These are phyloP conservation scores for Corynascus novoguineensis DNA, from an alignment of 495 filamentous ascomycete genomes.

Conservation along the genomic window DNA sequence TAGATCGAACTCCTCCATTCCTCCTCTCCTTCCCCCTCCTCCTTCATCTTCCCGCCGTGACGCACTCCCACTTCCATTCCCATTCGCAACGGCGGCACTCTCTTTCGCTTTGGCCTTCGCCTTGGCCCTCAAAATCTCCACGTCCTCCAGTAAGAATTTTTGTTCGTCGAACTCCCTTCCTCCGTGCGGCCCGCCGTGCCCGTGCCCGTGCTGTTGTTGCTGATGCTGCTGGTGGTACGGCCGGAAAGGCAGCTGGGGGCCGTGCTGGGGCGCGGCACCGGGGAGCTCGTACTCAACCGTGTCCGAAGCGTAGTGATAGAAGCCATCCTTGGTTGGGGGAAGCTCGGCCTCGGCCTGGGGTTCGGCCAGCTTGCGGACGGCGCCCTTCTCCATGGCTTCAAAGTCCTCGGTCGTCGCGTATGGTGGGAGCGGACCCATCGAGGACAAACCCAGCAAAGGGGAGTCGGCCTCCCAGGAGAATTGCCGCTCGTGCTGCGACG, in stretches of 20 bases:
- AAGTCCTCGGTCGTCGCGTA: constrained; percentile 30
- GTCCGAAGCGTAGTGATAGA: constrained; percentile 22
- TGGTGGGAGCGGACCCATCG: constrained; percentile 29
- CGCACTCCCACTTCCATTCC: too few species aligned
- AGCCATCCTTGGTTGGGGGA: constrained; percentile 35
- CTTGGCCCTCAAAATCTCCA: constrained; percentile 20
- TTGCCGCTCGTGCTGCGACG: constrained; percentile 14
- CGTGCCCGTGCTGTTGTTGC: neutral
- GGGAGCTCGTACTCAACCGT: constrained; percentile 30
- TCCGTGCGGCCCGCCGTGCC: neutral
- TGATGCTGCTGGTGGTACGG: constrained; percentile 15
- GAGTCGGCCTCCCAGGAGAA: constrained; percentile 24
- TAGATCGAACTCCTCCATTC: neutral
- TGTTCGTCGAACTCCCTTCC: constrained; percentile 29
- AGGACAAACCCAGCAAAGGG: constrained; percentile 13
- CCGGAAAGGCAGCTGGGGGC: constrained; percentile 23
- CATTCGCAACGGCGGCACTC: neutral
- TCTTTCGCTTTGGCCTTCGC: constrained; percentile 4
- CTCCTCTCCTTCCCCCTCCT: neutral
- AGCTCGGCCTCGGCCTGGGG: constrained; percentile 30
- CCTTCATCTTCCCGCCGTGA: neutral
- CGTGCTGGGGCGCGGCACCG: constrained; percentile 21
- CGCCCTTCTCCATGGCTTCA: constrained; percentile 31
- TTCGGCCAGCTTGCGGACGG: constrained; percentile 27
- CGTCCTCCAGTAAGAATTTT: constrained; percentile 28